Evolutionary conservation across 305 asterid species (phyloP).

Genomic region (Fraxinus albicans): DNA sequence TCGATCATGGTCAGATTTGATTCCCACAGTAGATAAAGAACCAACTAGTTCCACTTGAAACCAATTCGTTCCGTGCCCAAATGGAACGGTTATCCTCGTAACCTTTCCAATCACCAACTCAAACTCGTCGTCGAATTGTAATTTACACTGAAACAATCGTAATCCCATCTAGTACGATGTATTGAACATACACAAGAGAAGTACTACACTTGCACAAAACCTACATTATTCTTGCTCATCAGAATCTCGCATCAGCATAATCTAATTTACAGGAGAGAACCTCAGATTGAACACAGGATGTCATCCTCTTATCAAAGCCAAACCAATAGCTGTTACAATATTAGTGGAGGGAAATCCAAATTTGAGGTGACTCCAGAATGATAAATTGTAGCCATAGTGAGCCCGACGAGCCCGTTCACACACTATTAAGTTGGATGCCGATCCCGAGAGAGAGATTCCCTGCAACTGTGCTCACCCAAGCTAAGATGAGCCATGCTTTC

Average conservation of each 20-base stretch:
- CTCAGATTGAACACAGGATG: not conserved
- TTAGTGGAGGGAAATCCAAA: conserved; percentile 87
- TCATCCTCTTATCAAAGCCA: conserved; percentile 54
- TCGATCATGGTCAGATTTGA: not conserved
- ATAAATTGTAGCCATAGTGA: conserved; percentile 58
- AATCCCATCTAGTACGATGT: not conserved
- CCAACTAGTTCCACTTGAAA: not conserved
- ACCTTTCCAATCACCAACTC: no score
- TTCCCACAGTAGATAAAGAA: not conserved
- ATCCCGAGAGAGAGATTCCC: conserved; percentile 86
- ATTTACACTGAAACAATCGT: no score
- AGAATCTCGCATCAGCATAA: not conserved
- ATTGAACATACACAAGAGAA: no score
- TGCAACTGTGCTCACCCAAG: conserved; percentile 95
- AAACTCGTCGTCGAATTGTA: no score
- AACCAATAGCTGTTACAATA: conserved; percentile 68
- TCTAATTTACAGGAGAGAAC: not conserved
- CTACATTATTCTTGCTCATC: not conserved
- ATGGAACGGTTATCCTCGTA: no score
- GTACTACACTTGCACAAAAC: no score
- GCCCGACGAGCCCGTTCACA: conserved; percentile 90
- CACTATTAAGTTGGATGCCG: conserved; percentile 91
- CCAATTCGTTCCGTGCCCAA: not conserved
- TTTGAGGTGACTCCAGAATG: conserved; percentile 84
- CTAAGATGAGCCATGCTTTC: conserved; percentile 87